Base-by-base conservation (phyloP, 441 rosid species). In the Pelargonium australe region DNA sequence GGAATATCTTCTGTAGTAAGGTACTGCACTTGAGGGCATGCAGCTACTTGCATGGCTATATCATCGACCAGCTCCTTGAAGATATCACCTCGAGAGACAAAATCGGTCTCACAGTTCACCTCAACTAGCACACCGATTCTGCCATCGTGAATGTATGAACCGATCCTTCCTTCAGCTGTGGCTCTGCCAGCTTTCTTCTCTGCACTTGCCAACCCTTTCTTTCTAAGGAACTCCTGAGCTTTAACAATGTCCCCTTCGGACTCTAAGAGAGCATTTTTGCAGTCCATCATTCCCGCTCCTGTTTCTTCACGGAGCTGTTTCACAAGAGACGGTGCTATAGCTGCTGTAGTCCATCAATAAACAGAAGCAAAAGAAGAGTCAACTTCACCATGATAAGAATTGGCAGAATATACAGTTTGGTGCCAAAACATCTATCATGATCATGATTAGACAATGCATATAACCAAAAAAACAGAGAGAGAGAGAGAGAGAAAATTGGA, bases 261-360 rank as follows among this genome's bases (percentile, higher is more conserved):
- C 83, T 88, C 97, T 7, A 81, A 69, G 3, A 91, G 92, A 40
- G 94, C 98, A 49, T 84, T 91, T 81, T 91, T 94, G 91, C 97
- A 94, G 81, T 91, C 95, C 98, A 94, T 94, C 98, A 94, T 94
- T 79, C 96, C 98, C 23, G 97, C 98, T 16, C 97, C 97, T 7
- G 97, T 84, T 83, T 91, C 98, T 71, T 94, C 98, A 44, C 96
- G 93, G 11, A 94, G 97, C 79, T 89, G 97, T 85, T 94, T 94
- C 68, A 91, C 98, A 7, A 94, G 83, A 64, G 86, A 84, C 61
- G 97, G 91, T 65, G 98, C 86, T 77, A 94, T 81, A 23, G 84
- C 75, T 58, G 80, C 87, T 83, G 84, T 69, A 72, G 65, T 70
- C 64, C 75, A 71, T 67, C 64, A 70, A 73, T 60, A 66, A 31